Base-by-base conservation (phyloP, 1,139 yeast species). In the Diutina sp. region DNA sequence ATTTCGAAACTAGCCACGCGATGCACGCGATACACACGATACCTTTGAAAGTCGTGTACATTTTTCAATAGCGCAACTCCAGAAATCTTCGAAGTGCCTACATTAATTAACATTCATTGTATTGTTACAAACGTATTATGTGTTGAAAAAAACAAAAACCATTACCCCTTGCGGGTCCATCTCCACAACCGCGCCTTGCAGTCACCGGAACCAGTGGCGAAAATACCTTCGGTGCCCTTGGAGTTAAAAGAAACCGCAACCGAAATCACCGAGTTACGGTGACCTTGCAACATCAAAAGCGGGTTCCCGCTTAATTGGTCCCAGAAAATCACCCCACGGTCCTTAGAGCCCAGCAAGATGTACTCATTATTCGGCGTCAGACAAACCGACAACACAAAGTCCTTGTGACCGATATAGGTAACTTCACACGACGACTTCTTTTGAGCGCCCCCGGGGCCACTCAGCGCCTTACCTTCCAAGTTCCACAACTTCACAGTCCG, bases 171-270 rank as follows among this genome's bases (percentile, higher is more conserved):
- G 11, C 54, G 45, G 28, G 46, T 78, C 85, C 85, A 89, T 68
- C 84, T 83, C 99, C 99, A 93, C 67, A 93, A 87, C 73, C 97
- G 82, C 51, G 98, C 98, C 70, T 91, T 89, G 71, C 97, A 91
- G 72, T 93, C 99, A 68, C 99, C 99, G 70, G 91, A 83, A 60
- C 99, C 99, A 18, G 98, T 91, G 57, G 98, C 99, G 77, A 93
- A 93, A 63, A 90, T 84, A 50, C 80, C 80, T 64, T 88, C 90
- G 57, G 81, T 76, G 58, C 85, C 87, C 60, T 79, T 79, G 51
- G 90, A 86, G 66, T 84, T 84, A 60, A 85, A 81, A 53, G 93
- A 84, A 25, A 93, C 97, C 52, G 96, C 93, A 50, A 93, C 98
- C 56, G 95, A 85, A 62, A 93, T 93, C 56, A 93, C 99, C 29